Evolutionary conservation across 495 filamentous ascomycete species (phyloP), one percentile per base, ranked within the genome.

Genomic region (Aspergillus ellipticus): DNA sequence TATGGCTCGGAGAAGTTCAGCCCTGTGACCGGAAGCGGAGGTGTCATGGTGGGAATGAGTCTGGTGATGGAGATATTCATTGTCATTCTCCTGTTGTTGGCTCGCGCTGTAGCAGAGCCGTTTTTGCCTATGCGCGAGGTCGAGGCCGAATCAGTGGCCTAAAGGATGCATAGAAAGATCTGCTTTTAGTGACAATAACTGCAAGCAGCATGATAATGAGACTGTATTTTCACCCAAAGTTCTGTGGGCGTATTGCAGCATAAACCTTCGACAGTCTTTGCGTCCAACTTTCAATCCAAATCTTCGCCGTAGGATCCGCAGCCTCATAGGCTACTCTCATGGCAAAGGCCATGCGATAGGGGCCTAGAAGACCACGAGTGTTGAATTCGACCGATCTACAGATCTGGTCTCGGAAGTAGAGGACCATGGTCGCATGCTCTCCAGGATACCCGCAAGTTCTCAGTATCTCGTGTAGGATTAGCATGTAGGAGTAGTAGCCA

Each of bases 331-430:
- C 70, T 15, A 71, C 67, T n/a, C 57, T 60, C 22, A 73, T 49
- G 11, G 68, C 45, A 41, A 73, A 71, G 1, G 62, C 71, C 55
- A 69, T 58, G 53, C 66, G 61, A 48, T 66, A 72, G 13, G 67
- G 71, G 0, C 71, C 67, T 16, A 72, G 56, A n/a, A 66, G 45
- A 7, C 71, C 68, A 16, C 56, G 59, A 8, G 62, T 42, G 22
- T 59, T 65, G 35, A 65, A 70, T 54, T 72, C 69, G 10, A 74
- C 61, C 6, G 70, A 73, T 35, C 55, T 66, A 60, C 71, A 74
- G 21, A 72, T 70, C 55, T 67, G 66, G 55, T 72, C 71, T 15
- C 66, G 57, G 28, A 64, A 72, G 54, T 67, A 68, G 21, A 51
- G 28, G 9, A 67, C 55, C 61, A 64, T 66, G 21, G 58, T 59